These are phyloP conservation scores for Trichosporon sp. DNA, from an alignment of 1,284 basidiomycete species.

Conservation along the genomic window DNA sequence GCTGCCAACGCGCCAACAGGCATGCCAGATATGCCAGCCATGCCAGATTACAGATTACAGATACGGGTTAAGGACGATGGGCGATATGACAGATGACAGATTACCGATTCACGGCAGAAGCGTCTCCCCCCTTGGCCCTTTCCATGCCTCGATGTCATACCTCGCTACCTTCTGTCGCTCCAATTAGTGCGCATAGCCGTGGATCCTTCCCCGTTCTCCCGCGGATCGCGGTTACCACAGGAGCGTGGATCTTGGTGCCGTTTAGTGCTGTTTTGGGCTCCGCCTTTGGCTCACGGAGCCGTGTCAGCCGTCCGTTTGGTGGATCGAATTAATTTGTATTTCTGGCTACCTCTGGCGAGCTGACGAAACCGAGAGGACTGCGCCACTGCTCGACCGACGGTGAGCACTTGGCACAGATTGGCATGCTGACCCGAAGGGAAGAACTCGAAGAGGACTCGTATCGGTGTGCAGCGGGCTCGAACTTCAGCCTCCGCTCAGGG, in stretches of 20 bases:
- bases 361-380: too few relatives aligned
- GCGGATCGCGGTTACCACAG: neutral
- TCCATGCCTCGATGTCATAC: neutral
- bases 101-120: neutral
- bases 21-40: too few relatives aligned
- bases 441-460: too few relatives aligned
- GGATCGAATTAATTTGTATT: neutral
- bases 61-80: neutral
- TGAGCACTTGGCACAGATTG: neutral
- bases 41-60: neutral
- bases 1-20: too few relatives aligned
- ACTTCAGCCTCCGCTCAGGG: neutral
- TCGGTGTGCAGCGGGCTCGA: too few relatives aligned
- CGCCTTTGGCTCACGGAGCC: neutral
- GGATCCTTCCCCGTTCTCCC: neutral
- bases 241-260: neutral
- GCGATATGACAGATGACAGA: neutral
- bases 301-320: neutral
- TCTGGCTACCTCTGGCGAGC: neutral
- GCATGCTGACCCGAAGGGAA: neutral
- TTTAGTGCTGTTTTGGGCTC: neutral
- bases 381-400: too few relatives aligned
- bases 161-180: neutral
- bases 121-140: too few relatives aligned
- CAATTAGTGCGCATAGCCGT: neutral